Conservation (phyloP, 495 filamentous ascomycete species). For the Mytilinidion resinicola region DNA sequence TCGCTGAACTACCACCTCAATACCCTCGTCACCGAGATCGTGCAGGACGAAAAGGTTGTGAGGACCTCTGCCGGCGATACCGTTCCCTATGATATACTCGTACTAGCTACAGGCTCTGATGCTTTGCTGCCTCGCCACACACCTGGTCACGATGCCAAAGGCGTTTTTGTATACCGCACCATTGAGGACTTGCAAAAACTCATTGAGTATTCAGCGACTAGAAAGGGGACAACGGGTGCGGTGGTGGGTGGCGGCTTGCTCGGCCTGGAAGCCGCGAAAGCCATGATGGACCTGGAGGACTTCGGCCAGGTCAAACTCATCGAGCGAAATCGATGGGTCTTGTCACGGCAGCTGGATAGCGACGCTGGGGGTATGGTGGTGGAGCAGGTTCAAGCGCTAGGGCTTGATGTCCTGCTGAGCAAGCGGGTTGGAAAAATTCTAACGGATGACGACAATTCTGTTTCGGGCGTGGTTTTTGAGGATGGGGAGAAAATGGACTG, state of each 20-base stretch:
- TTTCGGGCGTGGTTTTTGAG: slow-evolving; percentile 73
- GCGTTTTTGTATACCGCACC: slow-evolving; percentile 93
- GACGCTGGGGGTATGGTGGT: slow-evolving; percentile 83
- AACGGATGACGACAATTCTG: slow-evolving; percentile 57
- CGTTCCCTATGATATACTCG: slow-evolving; percentile 79
- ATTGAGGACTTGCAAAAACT: slow-evolving; percentile 78
- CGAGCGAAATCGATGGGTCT: slow-evolving; percentile 84
- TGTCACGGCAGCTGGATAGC: slow-evolving; percentile 76
- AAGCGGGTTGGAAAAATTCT: slow-evolving; percentile 72
- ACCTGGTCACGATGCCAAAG: slow-evolving; percentile 76
- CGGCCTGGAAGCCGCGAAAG: slow-evolving; percentile 90
- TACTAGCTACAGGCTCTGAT: slow-evolving; percentile 89
- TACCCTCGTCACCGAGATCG: slow-evolving; percentile 68
- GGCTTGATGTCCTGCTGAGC: slow-evolving; percentile 74
- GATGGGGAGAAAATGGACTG: slow-evolving; percentile 80
- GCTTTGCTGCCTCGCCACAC: slow-evolving; percentile 75
- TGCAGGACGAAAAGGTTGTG: slow-evolving; percentile 58
- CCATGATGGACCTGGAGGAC: slow-evolving; percentile 81
- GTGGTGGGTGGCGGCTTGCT: slow-evolving; percentile 90
- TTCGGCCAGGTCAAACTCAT: slow-evolving; percentile 76
- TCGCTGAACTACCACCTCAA: slow-evolving; percentile 78
- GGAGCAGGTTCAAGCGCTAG: slow-evolving; percentile 74
- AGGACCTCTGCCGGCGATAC: slow-evolving; percentile 62
- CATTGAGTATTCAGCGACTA: slow-evolving; percentile 61
- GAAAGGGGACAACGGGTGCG: slow-evolving; percentile 63